These are phyloP conservation scores for Huntiella decipiens DNA, from an alignment of 2,329 filamentous ascomycete species.

Conservation along the genomic window DNA sequence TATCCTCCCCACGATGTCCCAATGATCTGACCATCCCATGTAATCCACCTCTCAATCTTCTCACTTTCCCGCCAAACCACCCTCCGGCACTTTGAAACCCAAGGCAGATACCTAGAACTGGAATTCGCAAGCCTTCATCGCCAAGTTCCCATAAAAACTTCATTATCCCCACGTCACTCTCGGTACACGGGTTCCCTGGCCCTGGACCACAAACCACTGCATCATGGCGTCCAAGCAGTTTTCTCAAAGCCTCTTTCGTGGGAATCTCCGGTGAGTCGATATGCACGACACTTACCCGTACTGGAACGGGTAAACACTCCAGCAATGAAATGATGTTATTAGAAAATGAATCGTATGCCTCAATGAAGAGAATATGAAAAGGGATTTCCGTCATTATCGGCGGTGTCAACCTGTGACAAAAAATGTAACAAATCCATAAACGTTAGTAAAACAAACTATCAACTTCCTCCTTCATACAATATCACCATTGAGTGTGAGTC, in stretches of 20 bases:
- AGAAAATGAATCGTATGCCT: constrained; percentile 92
- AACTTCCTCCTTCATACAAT: neutral
- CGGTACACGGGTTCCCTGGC: constrained; percentile 57
- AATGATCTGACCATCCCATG: constrained; percentile 66
- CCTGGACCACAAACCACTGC: constrained; percentile 83
- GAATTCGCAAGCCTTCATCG: constrained; percentile 25
- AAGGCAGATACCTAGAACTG: constrained; percentile 73
- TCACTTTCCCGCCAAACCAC: constrained; percentile 46
- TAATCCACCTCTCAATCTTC: constrained; percentile 49
- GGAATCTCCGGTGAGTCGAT: constrained; percentile 41
- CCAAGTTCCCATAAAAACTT: constrained; percentile 44
- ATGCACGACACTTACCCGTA: constrained; percentile 44
- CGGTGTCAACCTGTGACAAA: too few species aligned
- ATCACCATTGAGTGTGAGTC: too few species aligned
- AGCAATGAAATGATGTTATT: constrained; percentile 84
- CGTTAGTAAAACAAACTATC: neutral
- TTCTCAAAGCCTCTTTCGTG: constrained; percentile 16
- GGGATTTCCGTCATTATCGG: neutral
- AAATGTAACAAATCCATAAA: neutral
- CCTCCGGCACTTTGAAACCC: constrained; percentile 70
- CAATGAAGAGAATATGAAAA: constrained; percentile 60
- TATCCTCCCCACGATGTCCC: constrained; percentile 34
- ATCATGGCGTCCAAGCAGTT: constrained; percentile 41
- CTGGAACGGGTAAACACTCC: constrained; percentile 41
- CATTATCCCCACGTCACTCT: constrained; percentile 70